Conservation (phyloP, 1,139 yeast genomes). For the Pichia sp. region DNA sequence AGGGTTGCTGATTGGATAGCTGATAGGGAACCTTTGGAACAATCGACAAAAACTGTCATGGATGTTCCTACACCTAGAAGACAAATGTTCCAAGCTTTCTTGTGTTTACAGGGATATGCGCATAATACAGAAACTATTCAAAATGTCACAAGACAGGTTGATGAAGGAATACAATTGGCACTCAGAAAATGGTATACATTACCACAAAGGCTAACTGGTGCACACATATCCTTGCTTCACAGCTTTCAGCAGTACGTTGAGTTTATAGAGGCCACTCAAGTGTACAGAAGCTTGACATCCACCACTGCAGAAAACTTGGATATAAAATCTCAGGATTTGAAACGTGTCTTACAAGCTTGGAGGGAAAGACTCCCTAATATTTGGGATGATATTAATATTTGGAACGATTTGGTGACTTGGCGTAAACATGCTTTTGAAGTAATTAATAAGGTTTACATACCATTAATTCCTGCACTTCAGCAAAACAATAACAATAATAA, state of each 20-base stretch:
- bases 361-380: conserved; percentile 91
- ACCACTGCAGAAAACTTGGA: conserved; percentile 92
- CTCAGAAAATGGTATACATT: conserved; percentile 90
- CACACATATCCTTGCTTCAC: conserved; percentile 87
- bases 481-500: conserved; percentile 67
- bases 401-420: conserved; percentile 99
- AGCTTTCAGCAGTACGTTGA: conserved; percentile 97
- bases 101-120: conserved; percentile 89
- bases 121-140: conserved; percentile 80
- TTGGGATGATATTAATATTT: conserved; percentile 96
- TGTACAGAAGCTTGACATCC: conserved; percentile 80
- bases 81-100: conserved; percentile 90
- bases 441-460: conserved; percentile 91
- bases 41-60: conserved; percentile 92
- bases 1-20: conserved; percentile 98
- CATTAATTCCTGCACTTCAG: conserved; percentile 81
- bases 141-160: conserved; percentile 81
- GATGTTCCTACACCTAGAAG: conserved; percentile 98
- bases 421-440: conserved; percentile 97
- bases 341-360: conserved; percentile 95
- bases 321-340: conserved; percentile 86
- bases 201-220: conserved; percentile 71
- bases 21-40: conserved; percentile 91
- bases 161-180: conserved; percentile 93
- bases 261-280: conserved; percentile 95